Evolutionary conservation across 768 basidiomycete species (phyloP).

Genomic region (Scleroderma bovista): DNA sequence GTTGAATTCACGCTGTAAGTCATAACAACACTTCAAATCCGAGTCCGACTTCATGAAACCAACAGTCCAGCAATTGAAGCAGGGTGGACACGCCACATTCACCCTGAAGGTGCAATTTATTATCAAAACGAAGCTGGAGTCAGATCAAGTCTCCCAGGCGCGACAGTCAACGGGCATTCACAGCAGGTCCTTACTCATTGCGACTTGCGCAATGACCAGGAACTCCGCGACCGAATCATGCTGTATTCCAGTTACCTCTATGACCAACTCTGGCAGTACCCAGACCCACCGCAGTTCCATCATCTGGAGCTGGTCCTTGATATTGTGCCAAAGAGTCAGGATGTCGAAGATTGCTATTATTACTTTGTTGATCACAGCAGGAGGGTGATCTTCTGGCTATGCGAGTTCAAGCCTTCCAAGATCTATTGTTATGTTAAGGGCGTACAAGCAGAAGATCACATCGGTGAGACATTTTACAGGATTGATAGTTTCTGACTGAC

Average conservation of each 20-base stretch:
- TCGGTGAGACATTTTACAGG: slow-evolving; percentile 29
- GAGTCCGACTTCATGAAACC: neutral
- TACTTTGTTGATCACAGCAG: slow-evolving; percentile 41
- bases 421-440: slow-evolving; percentile 35
- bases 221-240: neutral
- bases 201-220: neutral
- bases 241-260: neutral
- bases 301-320: slow-evolving; percentile 1
- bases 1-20: neutral
- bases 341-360: slow-evolving; percentile 22
- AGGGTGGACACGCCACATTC: slow-evolving; percentile 13
- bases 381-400: slow-evolving; percentile 43
- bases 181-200: neutral
- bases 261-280: neutral
- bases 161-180: neutral
- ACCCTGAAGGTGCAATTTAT: slow-evolving; percentile 54
- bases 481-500: neutral
- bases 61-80: neutral
- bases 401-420: slow-evolving; percentile 28
- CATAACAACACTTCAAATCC: neutral
- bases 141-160: slow-evolving; percentile 10
- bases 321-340: neutral
- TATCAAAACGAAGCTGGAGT: slow-evolving; percentile 36
- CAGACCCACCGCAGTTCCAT: neutral
- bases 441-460: slow-evolving; percentile 31